phyloP scores from a whole-genome alignment of 2,329 filamentous ascomycete species.

The Corinectria fuckeliana region DNA sequence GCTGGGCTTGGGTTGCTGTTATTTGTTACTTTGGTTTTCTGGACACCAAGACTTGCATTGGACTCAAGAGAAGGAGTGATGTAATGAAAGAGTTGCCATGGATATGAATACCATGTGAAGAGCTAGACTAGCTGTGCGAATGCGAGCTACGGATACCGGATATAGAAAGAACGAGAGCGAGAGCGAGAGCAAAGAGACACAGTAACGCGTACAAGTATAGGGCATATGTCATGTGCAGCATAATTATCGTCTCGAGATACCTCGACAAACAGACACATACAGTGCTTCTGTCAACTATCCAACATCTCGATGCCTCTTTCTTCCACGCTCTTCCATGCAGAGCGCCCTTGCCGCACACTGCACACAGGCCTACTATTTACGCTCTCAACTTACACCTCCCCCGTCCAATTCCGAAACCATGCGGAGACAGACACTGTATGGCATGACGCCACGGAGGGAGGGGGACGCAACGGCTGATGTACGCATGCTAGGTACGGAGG shows the following conservation, averaged over 20 bases:
- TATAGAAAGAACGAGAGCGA: too few species aligned
- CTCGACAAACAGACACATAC: neutral
- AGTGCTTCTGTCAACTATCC: neutral
- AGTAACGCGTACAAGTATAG: neutral
- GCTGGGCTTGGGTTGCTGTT: neutral
- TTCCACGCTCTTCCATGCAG: neutral
- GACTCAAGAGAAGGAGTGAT: neutral
- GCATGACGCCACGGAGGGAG: neutral
- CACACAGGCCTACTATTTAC: too few species aligned
- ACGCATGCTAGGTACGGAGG: neutral
- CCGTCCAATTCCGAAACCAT: neutral
- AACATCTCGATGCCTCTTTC: neutral
- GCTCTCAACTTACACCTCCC: neutral
- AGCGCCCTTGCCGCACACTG: too few species aligned
- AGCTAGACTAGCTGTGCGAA: neutral
- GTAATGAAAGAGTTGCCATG: neutral
- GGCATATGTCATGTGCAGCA: neutral
- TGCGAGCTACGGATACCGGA: neutral
- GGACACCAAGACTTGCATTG: neutral
- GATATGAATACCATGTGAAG: neutral
- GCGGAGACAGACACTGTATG: neutral
- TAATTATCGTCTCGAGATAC: neutral
- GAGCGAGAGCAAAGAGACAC: too few species aligned
- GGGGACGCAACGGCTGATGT: neutral
- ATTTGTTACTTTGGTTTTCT: slow-evolving; percentile 12